Percentiles rank a stretch among this genome's conserved stretches.
Conservation (phyloP, 352 stramenopile genomes). For the Aphanomyces invadans region DNA sequence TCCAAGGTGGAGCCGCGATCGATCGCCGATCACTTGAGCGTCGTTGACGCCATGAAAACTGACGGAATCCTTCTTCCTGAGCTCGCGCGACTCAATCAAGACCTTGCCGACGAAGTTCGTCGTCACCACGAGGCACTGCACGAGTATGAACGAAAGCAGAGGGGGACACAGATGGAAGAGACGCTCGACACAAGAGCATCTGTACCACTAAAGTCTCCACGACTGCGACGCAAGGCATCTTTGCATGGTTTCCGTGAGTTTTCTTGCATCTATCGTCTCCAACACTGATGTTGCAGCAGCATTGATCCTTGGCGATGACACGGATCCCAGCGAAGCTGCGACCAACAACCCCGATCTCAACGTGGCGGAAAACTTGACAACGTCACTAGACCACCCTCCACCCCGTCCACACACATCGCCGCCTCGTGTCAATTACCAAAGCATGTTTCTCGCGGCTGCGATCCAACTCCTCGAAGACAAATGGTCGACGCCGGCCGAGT, state of each 20-base stretch:
- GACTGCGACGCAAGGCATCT: not conserved
- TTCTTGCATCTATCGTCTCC: not conserved
- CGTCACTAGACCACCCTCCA: not conserved
- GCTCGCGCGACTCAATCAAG: constrained; percentile 6
- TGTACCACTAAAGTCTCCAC: not conserved
- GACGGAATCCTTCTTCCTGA: constrained; percentile 16
- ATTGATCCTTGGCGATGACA: not conserved
- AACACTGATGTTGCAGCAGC: not conserved
- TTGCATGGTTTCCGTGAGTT: not conserved
- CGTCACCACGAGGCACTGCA: not conserved
- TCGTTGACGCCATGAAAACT: not conserved
- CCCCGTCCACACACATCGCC: not conserved
- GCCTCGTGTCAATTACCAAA: constrained; percentile 9
- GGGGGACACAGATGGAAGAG: not conserved
- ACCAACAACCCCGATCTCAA: not conserved
- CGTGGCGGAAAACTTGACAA: not conserved
- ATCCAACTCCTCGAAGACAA: constrained; percentile 22
- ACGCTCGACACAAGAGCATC: not conserved
- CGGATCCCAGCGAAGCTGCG: not conserved
- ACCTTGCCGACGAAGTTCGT: not conserved
- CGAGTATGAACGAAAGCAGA: not conserved
- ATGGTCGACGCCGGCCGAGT: not conserved
- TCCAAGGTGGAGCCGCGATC: constrained; percentile 2
- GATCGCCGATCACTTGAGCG: not conserved
- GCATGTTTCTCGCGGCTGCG: constrained; percentile 18